These are phyloP conservation scores for Hymenotorrendiella dingleyae DNA, from an alignment of 2,329 filamentous ascomycete genomes.

Conservation along the genomic window DNA sequence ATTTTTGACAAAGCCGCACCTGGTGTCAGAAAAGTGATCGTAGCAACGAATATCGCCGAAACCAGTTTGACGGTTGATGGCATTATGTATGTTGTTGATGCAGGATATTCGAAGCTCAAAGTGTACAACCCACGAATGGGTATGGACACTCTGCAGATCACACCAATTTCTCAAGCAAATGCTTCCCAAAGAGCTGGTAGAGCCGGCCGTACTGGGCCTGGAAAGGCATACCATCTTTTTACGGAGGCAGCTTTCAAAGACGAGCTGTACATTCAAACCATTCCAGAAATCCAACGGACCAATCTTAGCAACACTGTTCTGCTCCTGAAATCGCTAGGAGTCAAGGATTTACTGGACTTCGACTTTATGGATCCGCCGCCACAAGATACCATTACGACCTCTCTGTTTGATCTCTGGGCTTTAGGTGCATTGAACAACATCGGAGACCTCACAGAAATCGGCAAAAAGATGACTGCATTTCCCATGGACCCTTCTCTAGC, in stretches of 20 bases:
- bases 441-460: constrained; percentile 81
- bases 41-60: constrained; percentile 97
- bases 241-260: constrained; percentile 94
- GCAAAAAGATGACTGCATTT: constrained; percentile 91
- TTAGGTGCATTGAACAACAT: constrained; percentile 90
- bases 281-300: constrained; percentile 94
- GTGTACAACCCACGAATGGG: constrained; percentile 99
- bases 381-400: constrained; percentile 95
- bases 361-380: constrained; percentile 99
- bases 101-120: constrained; percentile 94
- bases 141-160: constrained; percentile 98
- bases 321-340: constrained; percentile 87
- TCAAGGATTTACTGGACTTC: constrained; percentile 91
- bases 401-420: constrained; percentile 95
- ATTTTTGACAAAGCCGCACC: constrained; percentile 91
- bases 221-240: constrained; percentile 89
- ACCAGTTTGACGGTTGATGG: constrained; percentile 97
- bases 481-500: constrained; percentile 96
- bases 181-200: constrained; percentile 88
- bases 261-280: constrained; percentile 93
- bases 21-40: constrained; percentile 93
- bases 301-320: constrained; percentile 94
- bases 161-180: constrained; percentile 95
- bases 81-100: constrained; percentile 98
- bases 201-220: constrained; percentile 88